Percentiles rank a stretch among this genome's conserved stretches.
phyloP scores from a whole-genome alignment of 371 early-diverging fungal species.

The Actinomucor elegans region DNA sequence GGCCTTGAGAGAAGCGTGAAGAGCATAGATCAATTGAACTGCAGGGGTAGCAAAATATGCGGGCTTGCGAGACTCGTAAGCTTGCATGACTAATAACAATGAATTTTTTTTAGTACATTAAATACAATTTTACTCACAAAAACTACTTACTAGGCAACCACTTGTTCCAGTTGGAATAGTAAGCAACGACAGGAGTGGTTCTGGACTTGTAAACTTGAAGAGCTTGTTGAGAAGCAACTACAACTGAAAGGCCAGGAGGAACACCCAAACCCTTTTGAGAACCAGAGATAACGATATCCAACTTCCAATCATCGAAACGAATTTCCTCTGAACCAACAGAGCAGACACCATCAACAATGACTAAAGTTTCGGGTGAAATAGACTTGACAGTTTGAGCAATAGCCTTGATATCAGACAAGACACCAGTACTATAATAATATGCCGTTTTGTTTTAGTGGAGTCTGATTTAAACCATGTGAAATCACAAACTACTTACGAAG shows the following conservation, averaged over 20 bases:
- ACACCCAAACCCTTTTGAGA: constrained; percentile 95
- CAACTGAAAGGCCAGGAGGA: constrained; percentile 84
- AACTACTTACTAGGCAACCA: constrained; percentile 76
- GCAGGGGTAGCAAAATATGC: constrained; percentile 98
- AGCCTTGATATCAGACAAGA: constrained; percentile 78
- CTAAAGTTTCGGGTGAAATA: constrained; percentile 84
- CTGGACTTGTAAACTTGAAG: constrained; percentile 69
- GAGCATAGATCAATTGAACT: constrained; percentile 91
- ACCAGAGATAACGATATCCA: constrained; percentile 89
- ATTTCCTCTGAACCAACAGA: constrained; percentile 93
- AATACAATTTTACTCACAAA: not conserved
- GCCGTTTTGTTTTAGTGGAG: no score
- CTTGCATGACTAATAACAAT: constrained; percentile 79
- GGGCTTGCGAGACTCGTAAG: constrained; percentile 90
- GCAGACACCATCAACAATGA: constrained; percentile 96
- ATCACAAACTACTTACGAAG: constrained; percentile 61
- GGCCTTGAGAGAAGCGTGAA: constrained; percentile 82
- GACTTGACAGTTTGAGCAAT: constrained; percentile 75
- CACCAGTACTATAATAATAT: constrained; percentile 65
- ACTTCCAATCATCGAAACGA: constrained; percentile 89
- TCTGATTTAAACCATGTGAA: no score
- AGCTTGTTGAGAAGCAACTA: constrained; percentile 78
- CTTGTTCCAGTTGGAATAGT: constrained; percentile 82
- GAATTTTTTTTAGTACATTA: constrained; percentile 1
- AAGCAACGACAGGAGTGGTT: constrained; percentile 68